Conservation (phyloP, 2,329 filamentous ascomycete genomes). For the Emergomyces orientalis region DNA sequence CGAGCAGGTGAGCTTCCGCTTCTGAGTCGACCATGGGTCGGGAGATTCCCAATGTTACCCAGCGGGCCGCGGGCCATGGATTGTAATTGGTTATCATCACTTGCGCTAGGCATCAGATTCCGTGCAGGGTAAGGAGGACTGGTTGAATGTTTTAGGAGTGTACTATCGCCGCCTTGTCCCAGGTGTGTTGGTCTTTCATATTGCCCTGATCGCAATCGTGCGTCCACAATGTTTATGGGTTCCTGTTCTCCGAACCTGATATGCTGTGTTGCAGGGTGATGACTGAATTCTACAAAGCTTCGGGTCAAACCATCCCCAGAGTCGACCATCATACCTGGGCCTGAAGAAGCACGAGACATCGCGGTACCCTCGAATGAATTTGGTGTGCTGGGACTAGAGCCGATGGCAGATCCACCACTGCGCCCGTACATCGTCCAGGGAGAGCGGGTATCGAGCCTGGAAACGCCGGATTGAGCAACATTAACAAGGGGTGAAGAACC, state of each 20-base stretch:
- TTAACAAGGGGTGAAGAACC: slow-evolving; percentile 1
- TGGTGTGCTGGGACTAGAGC: slow-evolving; percentile 12
- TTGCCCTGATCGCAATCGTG: slow-evolving; percentile 15
- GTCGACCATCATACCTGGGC: slow-evolving; percentile 21
- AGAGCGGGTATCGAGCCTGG: slow-evolving; percentile 1
- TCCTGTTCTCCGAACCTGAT: slow-evolving; percentile 21
- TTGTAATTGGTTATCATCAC: slow-evolving; percentile 13
- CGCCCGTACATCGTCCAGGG: slow-evolving; percentile 11
- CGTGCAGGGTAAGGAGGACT: slow-evolving; percentile 18
- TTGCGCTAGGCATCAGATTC: slow-evolving; percentile 20
- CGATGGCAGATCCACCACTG: slow-evolving; percentile 9
- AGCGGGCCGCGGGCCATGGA: background rate
- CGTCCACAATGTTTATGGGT: slow-evolving; percentile 19
- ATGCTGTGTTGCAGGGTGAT: slow-evolving; percentile 11
- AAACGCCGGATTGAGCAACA: background rate
- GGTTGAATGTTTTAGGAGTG: background rate
- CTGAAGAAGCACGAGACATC: slow-evolving; percentile 20
- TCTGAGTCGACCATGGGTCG: slow-evolving; percentile 5
- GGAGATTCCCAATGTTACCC: slow-evolving; percentile 4
- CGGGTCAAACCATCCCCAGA: slow-evolving; percentile 15
- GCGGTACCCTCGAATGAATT: slow-evolving; percentile 10
- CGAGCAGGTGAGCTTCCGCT: slow-evolving; percentile 22
- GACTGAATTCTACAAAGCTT: slow-evolving; percentile 15
- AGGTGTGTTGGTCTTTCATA: slow-evolving; percentile 9
- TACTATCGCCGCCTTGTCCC: background rate